Evolutionary conservation across 345 rosid genomes (phyloP).

Genomic region (Citrus trifoliata): DNA sequence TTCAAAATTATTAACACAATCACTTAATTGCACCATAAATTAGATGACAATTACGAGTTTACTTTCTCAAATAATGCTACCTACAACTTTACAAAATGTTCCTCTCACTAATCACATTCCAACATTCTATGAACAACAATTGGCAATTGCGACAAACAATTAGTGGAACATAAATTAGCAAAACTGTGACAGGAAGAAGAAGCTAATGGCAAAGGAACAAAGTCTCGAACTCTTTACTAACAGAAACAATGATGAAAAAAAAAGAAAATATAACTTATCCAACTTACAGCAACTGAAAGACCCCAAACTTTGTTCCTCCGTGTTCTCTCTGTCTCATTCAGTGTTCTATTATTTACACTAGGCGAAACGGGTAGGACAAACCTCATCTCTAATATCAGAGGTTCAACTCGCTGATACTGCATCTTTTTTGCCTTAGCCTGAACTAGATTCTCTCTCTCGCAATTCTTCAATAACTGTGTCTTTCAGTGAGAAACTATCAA

Average conservation of each 20-base stretch:
- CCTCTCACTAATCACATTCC: slow-evolving; percentile 2
- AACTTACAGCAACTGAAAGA: slow-evolving; percentile 11
- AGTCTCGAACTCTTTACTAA: slow-evolving; percentile 17
- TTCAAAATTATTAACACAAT: not conserved
- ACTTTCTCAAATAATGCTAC: slow-evolving; percentile 14
- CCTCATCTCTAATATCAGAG: slow-evolving; percentile 1
- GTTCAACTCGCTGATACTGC: slow-evolving; percentile 2
- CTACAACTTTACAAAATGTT: slow-evolving; percentile 25
- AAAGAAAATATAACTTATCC: slow-evolving; percentile 10
- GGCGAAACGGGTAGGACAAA: slow-evolving; percentile 13
- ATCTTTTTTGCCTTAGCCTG: slow-evolving; percentile 2
- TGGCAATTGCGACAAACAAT: slow-evolving; percentile 15
- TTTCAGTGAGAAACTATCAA: slow-evolving; percentile 68
- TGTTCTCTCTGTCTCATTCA: slow-evolving; percentile 24
- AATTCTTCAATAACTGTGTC: slow-evolving; percentile 61
- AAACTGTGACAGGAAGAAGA: slow-evolving; percentile 35
- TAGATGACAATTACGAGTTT: slow-evolving; percentile 10
- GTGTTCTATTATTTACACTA: slow-evolving; percentile 51
- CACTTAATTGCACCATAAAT: slow-evolving; percentile 4
- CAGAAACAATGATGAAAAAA: slow-evolving; percentile 8
- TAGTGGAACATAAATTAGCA: slow-evolving; percentile 27
- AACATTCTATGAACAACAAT: slow-evolving; percentile 17
- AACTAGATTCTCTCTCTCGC: slow-evolving; percentile 47
- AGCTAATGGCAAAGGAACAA: slow-evolving; percentile 30
- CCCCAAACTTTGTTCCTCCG: slow-evolving; percentile 23